Evolutionary conservation across 257 asterid species (phyloP).

Genomic region (Solanum chmielewskii): DNA sequence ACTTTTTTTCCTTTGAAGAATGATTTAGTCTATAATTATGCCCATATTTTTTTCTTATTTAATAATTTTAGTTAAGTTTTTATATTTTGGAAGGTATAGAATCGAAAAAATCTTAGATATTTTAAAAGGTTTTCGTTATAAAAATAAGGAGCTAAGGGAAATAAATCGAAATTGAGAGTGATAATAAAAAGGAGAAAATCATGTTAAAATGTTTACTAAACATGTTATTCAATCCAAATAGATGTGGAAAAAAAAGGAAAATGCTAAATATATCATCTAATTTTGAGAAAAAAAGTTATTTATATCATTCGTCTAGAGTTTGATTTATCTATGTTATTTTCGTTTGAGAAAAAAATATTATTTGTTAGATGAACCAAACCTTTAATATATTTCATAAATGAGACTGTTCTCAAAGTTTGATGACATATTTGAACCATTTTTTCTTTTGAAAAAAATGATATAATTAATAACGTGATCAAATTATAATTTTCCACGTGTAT

Average conservation of each 20-base stretch:
- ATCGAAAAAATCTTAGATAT: neutral
- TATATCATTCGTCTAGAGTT: no score
- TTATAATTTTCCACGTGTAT: no score
- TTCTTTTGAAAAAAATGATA: no score
- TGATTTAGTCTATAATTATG: neutral
- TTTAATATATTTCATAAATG: no score
- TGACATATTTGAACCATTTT: no score
- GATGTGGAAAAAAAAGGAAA: neutral
- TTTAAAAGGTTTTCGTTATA: neutral
- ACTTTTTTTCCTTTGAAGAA: neutral
- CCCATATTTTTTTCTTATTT: neutral
- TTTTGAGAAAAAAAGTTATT: no score
- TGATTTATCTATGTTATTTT: fast-evolving
- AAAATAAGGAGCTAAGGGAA: neutral
- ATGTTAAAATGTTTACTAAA: neutral
- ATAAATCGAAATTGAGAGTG: neutral
- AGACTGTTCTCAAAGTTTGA: no score
- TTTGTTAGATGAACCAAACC: no score
- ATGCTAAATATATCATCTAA: no score
- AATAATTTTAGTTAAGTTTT: neutral
- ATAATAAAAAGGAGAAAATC: neutral
- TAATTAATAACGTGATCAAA: no score
- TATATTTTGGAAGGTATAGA: neutral
- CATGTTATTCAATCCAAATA: neutral
- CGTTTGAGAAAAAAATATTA: no score